Percentiles rank a stretch among this genome's conserved stretches.
Conservation (phyloP, 306 rosid genomes). For the Aeschynomene evenia region DNA sequence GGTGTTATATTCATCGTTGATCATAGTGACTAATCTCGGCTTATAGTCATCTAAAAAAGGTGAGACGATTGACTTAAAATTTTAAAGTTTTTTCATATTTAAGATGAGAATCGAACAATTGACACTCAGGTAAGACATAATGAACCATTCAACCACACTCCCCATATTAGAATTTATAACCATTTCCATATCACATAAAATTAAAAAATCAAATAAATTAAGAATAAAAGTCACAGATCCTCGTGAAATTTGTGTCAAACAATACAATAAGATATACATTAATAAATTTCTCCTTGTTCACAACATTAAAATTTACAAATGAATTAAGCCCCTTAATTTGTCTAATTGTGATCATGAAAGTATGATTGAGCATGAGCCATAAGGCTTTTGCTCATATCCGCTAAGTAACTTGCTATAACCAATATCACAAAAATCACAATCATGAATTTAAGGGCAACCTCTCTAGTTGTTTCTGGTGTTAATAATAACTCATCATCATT, state of each 20-base stretch:
- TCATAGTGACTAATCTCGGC: no score
- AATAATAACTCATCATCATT: neutral
- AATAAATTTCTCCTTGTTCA: neutral
- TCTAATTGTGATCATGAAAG: conserved; percentile 38
- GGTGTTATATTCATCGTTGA: no score
- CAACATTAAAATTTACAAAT: conserved; percentile 23
- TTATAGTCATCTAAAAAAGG: no score
- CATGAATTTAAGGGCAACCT: conserved; percentile 41
- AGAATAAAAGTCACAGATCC: neutral
- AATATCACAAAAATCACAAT: conserved; percentile 39
- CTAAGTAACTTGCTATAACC: conserved; percentile 34
- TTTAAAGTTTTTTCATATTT: no score
- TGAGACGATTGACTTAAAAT: no score
- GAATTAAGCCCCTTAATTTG: neutral
- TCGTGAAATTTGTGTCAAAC: neutral
- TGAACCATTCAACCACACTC: no score
- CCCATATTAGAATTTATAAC: no score
- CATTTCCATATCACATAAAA: no score
- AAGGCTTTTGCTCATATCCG: conserved; percentile 35
- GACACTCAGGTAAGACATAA: no score
- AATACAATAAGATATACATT: neutral
- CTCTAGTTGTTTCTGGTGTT: conserved; percentile 34
- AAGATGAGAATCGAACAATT: no score
- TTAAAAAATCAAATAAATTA: no score
- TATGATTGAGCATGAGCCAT: conserved; percentile 37